Percentiles rank a stretch among this genome's conserved stretches.
phyloP scores from a whole-genome alignment of 148 eudicot species.

The Polygonum maritimum region DNA sequence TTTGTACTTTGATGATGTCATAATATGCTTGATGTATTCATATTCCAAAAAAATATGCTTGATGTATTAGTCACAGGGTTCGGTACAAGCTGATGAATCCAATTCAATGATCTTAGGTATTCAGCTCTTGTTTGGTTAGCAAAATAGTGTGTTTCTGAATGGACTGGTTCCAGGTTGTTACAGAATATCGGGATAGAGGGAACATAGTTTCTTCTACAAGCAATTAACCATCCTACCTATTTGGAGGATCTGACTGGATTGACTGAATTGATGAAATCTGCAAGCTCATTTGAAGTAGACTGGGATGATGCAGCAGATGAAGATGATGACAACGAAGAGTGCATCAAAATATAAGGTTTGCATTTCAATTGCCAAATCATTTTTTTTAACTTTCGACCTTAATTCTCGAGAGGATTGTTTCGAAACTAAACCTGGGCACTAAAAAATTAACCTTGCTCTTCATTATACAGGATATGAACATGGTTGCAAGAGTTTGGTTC shows the following conservation, averaged over 20 bases:
- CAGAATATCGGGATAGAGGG: slow-evolving; percentile 59
- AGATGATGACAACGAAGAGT: slow-evolving; percentile 35
- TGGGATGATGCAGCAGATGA: slow-evolving; percentile 64
- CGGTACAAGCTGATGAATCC: too few relatives aligned
- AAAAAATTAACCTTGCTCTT: too few relatives aligned
- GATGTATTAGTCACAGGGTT: too few relatives aligned
- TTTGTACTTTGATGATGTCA: background rate
- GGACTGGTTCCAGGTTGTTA: slow-evolving; percentile 54
- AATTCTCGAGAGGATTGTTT: background rate
- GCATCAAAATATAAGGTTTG: slow-evolving; percentile 38
- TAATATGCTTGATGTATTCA: background rate
- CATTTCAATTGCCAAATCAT: background rate
- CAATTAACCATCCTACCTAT: slow-evolving; percentile 89
- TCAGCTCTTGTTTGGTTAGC: too few relatives aligned
- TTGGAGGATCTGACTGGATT: slow-evolving; percentile 89
- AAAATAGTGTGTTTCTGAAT: background rate
- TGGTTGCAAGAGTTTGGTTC: background rate
- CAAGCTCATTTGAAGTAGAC: slow-evolving; percentile 49
- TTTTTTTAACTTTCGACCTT: background rate
- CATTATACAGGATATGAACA: background rate
- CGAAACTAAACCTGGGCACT: too few relatives aligned
- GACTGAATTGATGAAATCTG: slow-evolving; percentile 72
- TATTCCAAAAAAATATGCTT: too few relatives aligned
- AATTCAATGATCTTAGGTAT: too few relatives aligned
- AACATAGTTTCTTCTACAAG: slow-evolving; percentile 69